phyloP scores from a whole-genome alignment of 2,329 filamentous ascomycete species.

The Biscogniauxia marginata region DNA sequence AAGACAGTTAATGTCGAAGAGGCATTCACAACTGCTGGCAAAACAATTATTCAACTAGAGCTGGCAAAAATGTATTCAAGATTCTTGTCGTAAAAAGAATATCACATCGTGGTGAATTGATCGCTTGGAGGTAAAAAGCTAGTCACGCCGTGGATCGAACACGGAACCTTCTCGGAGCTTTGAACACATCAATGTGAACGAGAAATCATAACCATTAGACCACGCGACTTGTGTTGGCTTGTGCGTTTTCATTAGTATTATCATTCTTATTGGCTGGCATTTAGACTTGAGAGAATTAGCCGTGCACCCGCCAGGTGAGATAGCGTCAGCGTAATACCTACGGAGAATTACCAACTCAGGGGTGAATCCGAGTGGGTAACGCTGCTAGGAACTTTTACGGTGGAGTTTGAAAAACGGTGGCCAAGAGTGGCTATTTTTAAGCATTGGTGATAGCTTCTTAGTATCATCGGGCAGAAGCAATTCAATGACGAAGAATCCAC shows the following conservation, averaged over 20 bases:
- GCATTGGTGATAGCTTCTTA: too few species aligned
- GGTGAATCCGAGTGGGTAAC: too few species aligned
- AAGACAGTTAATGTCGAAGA: too few species aligned
- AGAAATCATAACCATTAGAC: constrained; percentile 36
- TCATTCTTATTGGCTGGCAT: neutral
- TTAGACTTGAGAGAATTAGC: neutral
- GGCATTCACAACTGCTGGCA: too few species aligned
- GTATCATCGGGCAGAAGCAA: too few species aligned
- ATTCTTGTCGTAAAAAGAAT: neutral
- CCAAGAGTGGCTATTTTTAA: too few species aligned
- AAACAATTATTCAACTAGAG: too few species aligned
- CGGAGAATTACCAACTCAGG: neutral
- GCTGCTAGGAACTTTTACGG: too few species aligned
- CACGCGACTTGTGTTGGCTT: constrained; percentile 25
- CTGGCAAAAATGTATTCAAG: too few species aligned
- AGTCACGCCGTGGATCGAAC: constrained; percentile 35
- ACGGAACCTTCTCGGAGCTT: constrained; percentile 32
- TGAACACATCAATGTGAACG: constrained; percentile 29
- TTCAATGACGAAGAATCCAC: too few species aligned
- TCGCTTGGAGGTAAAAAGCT: constrained; percentile 11
- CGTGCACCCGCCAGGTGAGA: neutral
- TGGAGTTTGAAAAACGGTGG: too few species aligned
- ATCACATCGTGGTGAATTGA: neutral
- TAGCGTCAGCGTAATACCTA: neutral
- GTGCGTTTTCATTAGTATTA: neutral